Evolutionary conservation across 495 filamentous ascomycete genomes (phyloP).

Genomic region (Hypoxylon subgilvum): DNA sequence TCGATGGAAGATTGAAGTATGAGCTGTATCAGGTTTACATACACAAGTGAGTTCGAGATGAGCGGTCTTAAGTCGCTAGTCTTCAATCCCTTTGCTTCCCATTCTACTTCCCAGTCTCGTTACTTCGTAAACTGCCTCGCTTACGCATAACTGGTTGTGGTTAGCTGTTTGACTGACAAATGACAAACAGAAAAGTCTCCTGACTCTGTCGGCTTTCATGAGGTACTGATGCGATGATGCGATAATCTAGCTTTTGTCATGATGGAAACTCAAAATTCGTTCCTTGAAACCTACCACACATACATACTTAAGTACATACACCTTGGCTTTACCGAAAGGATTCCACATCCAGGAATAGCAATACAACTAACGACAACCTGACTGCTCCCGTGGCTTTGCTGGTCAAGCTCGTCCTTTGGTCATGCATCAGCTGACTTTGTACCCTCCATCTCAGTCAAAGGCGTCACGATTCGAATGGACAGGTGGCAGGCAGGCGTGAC

Average conservation of each 20-base stretch:
- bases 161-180: slow-evolving; percentile 1
- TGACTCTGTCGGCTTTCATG: neutral
- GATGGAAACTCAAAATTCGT: slow-evolving; percentile 6
- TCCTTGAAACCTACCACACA: neutral
- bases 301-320: neutral
- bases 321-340: slow-evolving; percentile 11
- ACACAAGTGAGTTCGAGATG: slow-evolving; percentile 12
- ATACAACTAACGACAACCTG: neutral
- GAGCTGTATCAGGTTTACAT: slow-evolving; percentile 41
- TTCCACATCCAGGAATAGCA: slow-evolving; percentile 15
- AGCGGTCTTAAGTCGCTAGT: neutral
- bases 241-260: slow-evolving; percentile 15
- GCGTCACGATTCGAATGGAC: slow-evolving; percentile 15
- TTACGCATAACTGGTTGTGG: neutral
- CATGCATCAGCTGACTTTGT: slow-evolving; percentile 27
- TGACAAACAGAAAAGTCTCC: neutral
- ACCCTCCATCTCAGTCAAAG: slow-evolving; percentile 6
- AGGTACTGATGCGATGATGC: slow-evolving; percentile 14
- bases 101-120: neutral
- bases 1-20: slow-evolving; percentile 28
- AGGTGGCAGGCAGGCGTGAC: slow-evolving; percentile 27
- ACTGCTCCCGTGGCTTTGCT: slow-evolving; percentile 17
- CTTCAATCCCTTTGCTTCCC: neutral
- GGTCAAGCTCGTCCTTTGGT: neutral
- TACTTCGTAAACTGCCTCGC: too few species aligned